Conservation (phyloP, 2,329 filamentous ascomycete species). For the Knufia petricola region DNA sequence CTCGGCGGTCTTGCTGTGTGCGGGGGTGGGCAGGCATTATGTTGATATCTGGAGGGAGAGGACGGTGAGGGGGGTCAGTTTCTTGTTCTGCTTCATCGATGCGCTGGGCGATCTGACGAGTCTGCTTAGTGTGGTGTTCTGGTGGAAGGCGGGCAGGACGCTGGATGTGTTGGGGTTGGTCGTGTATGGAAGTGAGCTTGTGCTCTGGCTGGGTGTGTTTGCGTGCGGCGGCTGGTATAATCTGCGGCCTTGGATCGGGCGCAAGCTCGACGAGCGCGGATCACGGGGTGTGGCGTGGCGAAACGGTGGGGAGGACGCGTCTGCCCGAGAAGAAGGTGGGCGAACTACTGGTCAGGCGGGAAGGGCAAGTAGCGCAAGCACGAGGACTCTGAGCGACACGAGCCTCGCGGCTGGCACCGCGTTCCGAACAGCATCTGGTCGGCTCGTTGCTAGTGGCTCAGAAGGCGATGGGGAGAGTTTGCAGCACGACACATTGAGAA, state of each 20-base stretch:
- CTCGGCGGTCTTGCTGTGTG: conserved; percentile 52
- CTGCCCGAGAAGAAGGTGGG: conserved; percentile 8
- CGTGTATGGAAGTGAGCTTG: conserved; percentile 58
- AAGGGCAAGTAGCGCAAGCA: conserved; percentile 1
- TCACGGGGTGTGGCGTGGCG: conserved; percentile 10
- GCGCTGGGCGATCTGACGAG: conserved; percentile 60
- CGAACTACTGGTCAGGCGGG: conserved; percentile 6
- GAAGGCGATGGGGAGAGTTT: background rate
- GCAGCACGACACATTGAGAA: background rate
- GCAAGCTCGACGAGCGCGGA: conserved; percentile 26
- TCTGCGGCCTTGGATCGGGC: conserved; percentile 47
- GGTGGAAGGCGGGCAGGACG: conserved; percentile 30
- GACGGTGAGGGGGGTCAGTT: conserved; percentile 61
- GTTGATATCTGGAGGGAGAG: conserved; percentile 58
- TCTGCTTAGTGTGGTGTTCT: conserved; percentile 54
- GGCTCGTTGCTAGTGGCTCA: background rate
- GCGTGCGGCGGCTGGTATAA: conserved; percentile 57
- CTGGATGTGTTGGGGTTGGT: conserved; percentile 54
- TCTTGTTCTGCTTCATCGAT: conserved; percentile 62
- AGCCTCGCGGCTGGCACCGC: conserved; percentile 50
- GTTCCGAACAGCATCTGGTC: conserved; percentile 47
- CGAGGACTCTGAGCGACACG: conserved; percentile 16
- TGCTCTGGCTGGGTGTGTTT: conserved; percentile 59
- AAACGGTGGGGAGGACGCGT: background rate
- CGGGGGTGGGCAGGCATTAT: conserved; percentile 59